These are phyloP conservation scores for Neurospora discreta DNA, from an alignment of 495 filamentous ascomycete species.

Conservation along the genomic window DNA sequence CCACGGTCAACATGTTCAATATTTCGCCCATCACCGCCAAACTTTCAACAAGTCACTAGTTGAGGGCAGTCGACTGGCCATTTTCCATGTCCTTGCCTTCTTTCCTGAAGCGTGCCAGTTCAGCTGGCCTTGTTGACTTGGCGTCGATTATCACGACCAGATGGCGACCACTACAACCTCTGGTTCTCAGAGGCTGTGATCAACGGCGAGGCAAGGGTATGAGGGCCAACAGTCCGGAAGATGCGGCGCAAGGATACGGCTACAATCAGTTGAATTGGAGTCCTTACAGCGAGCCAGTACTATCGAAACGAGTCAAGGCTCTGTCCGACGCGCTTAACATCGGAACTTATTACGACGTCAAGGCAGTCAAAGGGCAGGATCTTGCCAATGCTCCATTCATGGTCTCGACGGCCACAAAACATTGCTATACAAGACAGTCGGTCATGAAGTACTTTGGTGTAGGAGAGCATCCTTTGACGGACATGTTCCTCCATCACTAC, in stretches of 20 bases:
- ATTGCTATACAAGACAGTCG: neutral
- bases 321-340: neutral
- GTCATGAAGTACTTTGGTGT: slow-evolving; percentile 19
- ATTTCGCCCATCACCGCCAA: neutral
- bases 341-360: neutral
- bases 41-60: neutral
- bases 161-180: neutral
- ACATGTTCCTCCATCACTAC: slow-evolving; percentile 18
- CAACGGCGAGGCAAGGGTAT: neutral
- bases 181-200: neutral
- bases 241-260: neutral
- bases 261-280: neutral
- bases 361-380: neutral
- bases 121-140: neutral
- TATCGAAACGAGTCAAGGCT: neutral
- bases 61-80: neutral
- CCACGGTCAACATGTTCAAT: neutral
- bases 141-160: neutral
- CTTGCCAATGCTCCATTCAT: neutral
- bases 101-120: neutral
- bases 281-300: neutral
- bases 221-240: neutral
- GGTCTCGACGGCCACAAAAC: neutral
- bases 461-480: slow-evolving; percentile 23
- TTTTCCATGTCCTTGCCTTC: neutral